These are phyloP conservation scores for Sparassis latifolia DNA, from an alignment of 1,284 basidiomycete species.

Conservation along the genomic window DNA sequence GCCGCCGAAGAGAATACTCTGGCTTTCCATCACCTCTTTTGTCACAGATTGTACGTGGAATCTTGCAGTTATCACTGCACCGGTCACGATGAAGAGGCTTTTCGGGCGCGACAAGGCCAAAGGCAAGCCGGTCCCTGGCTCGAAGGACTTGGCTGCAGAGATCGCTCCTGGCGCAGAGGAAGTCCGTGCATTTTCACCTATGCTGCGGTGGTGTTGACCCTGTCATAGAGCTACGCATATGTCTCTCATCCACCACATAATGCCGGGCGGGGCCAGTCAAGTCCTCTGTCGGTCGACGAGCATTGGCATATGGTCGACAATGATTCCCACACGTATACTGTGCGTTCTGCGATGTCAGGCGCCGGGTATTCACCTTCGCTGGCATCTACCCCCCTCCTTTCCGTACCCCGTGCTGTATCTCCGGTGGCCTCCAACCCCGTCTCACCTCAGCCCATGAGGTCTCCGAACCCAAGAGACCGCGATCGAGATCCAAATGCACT, in stretches of 20 bases:
- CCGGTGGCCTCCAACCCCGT: constrained; percentile 31
- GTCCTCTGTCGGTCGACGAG: constrained; percentile 32
- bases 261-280: constrained; percentile 19
- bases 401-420: constrained; percentile 33
- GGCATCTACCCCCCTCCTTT: constrained; percentile 33
- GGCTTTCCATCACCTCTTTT: not conserved
- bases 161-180: constrained; percentile 24
- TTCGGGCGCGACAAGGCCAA: constrained; percentile 44
- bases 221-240: constrained; percentile 9
- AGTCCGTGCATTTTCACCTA: constrained; percentile 15
- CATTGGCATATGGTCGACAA: constrained; percentile 43
- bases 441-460: constrained; percentile 15
- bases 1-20: not conserved
- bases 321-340: constrained; percentile 14
- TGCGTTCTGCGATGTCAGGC: constrained; percentile 28
- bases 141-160: constrained; percentile 17
- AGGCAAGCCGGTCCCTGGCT: constrained; percentile 24
- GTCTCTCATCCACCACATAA: constrained; percentile 15
- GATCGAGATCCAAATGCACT: constrained; percentile 19
- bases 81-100: constrained; percentile 39
- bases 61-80: no score
- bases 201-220: not conserved
- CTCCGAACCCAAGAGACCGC: constrained; percentile 13
- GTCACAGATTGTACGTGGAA: not conserved
- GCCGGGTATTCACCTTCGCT: constrained; percentile 42